Percentiles rank a stretch among this genome's conserved stretches.
Conservation (phyloP, 2,329 filamentous ascomycete genomes). For the Sclerotinia nivalis region DNA sequence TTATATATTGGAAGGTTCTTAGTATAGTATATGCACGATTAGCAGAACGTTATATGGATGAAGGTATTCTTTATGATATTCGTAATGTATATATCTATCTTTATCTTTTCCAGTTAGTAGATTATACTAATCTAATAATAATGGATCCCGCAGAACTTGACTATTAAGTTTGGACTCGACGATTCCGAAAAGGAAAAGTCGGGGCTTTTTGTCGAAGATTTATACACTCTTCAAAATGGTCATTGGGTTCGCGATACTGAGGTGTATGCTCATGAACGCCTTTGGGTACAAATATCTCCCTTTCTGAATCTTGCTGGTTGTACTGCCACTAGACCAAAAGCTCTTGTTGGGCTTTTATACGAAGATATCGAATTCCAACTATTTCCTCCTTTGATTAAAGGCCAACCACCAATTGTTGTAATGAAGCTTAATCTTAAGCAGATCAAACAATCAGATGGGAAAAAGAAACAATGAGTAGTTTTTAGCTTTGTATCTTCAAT, state of each 20-base stretch:
- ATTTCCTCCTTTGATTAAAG: constrained; percentile 31
- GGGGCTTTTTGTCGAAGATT: neutral
- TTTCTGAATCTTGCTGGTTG: constrained; percentile 29
- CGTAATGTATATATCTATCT: neutral
- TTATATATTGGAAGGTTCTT: neutral
- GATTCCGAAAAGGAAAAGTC: neutral
- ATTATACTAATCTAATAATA: neutral
- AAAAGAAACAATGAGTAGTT: constrained; percentile 31
- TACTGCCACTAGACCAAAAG: constrained; percentile 33
- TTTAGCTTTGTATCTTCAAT: neutral
- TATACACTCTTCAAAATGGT: neutral
- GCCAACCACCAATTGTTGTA: constrained; percentile 29
- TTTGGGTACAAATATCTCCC: neutral
- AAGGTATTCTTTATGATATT: neutral
- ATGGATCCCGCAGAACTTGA: neutral
- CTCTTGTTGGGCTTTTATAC: constrained; percentile 37
- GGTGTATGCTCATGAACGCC: neutral
- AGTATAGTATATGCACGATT: neutral
- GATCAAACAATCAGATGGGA: constrained; percentile 36
- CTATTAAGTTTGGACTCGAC: neutral
- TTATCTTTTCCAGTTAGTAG: neutral
- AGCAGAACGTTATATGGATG: neutral
- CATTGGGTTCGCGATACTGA: neutral
- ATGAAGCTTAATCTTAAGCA: constrained; percentile 35
- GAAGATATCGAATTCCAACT: constrained; percentile 37